phyloP scores from a whole-genome alignment of 768 basidiomycete species.

The Collybia nuda region DNA sequence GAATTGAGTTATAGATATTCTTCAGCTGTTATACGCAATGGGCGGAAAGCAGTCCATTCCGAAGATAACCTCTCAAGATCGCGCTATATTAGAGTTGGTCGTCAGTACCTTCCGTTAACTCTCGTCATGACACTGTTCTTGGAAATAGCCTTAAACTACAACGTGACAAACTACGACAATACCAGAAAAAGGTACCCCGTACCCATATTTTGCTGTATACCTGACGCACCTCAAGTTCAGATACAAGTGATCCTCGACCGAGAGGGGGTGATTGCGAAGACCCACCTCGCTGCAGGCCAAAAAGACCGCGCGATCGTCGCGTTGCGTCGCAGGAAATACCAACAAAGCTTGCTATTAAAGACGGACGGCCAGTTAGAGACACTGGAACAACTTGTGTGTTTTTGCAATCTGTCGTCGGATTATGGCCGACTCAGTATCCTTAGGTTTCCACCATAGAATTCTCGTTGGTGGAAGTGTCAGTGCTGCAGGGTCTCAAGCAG shows the following conservation, averaged over 20 bases:
- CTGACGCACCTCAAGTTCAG: constrained; percentile 38
- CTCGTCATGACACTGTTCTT: constrained; percentile 11
- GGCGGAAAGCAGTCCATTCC: constrained; percentile 73
- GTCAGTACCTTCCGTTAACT: constrained; percentile 9
- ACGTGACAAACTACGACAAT: constrained; percentile 92
- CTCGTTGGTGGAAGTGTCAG: constrained; percentile 89
- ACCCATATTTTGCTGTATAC: neutral
- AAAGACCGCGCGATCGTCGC: constrained; percentile 89
- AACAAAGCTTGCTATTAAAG: constrained; percentile 81
- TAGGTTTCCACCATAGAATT: constrained; percentile 98
- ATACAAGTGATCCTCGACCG: constrained; percentile 84
- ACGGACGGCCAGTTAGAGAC: constrained; percentile 90
- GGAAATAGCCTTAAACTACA: constrained; percentile 84
- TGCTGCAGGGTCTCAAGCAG: constrained; percentile 89
- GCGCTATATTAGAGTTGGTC: constrained; percentile 92
- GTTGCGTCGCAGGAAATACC: constrained; percentile 89
- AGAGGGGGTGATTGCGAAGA: constrained; percentile 87
- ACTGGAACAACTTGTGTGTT: constrained; percentile 80
- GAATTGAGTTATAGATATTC: neutral
- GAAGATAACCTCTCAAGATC: constrained; percentile 91
- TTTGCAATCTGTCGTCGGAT: neutral
- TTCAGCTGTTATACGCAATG: constrained; percentile 37
- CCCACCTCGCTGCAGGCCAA: constrained; percentile 76
- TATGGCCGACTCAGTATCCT: neutral
- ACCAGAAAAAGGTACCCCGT: constrained; percentile 80